Conservation (phyloP, 202 grass and related monocot species). For the Zoysia matrella region DNA sequence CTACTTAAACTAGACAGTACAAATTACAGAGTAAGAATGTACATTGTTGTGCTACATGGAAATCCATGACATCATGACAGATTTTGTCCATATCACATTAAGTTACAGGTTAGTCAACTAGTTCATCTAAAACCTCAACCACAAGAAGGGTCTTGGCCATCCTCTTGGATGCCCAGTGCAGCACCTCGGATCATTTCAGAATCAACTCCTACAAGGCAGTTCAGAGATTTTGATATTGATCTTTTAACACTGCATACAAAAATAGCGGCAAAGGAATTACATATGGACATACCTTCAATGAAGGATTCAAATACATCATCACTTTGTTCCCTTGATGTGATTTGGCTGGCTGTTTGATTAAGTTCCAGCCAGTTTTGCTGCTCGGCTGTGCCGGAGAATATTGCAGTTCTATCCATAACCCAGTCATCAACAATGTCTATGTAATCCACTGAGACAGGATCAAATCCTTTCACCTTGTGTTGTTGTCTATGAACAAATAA, state of each 20-base stretch:
- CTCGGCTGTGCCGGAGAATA: constrained; percentile 48
- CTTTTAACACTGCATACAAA: background rate
- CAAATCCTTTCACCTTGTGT: constrained; percentile 60
- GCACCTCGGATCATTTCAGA: constrained; percentile 78
- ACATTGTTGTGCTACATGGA: too few species aligned
- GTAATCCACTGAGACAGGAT: constrained; percentile 76
- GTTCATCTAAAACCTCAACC: constrained; percentile 19
- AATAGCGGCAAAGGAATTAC: constrained; percentile 15
- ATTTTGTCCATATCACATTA: too few species aligned
- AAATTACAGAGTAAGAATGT: too few species aligned
- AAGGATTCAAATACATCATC: constrained; percentile 83
- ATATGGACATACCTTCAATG: constrained; percentile 65
- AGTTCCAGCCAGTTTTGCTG: constrained; percentile 75
- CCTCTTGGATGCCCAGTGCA: constrained; percentile 56
- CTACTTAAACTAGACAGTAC: too few species aligned
- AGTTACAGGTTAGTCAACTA: constrained; percentile 41
- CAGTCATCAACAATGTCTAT: constrained; percentile 83
- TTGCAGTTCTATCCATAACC: constrained; percentile 67
- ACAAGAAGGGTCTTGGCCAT: constrained; percentile 41
- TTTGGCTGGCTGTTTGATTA: constrained; percentile 50
- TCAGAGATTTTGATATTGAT: background rate
- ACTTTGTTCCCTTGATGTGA: constrained; percentile 40
- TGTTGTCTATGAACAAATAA: constrained; percentile 58
- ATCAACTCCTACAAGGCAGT: constrained; percentile 69
- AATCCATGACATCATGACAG: too few species aligned